phyloP scores from a whole-genome alignment of 257 asterid genomes.

The Oldenlandia corymbosa region DNA sequence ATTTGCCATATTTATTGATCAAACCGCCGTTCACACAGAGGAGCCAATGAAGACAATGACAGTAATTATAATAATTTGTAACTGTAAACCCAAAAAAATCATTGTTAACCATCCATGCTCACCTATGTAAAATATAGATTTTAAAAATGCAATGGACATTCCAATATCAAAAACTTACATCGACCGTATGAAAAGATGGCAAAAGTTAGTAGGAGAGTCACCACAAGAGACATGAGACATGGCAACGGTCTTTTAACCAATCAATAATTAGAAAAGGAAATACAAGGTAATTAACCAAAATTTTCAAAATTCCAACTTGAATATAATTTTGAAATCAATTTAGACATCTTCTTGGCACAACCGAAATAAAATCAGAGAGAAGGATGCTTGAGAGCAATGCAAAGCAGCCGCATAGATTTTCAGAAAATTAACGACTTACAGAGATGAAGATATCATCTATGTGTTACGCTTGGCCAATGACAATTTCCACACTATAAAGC shows the following conservation, averaged over 20 bases:
- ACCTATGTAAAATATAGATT: neutral
- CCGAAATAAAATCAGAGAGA: neutral
- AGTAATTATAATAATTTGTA: neutral
- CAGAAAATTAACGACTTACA: neutral
- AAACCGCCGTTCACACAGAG: neutral
- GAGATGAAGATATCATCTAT: neutral
- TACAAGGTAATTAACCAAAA: neutral
- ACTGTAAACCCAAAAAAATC: neutral
- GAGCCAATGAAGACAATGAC: neutral
- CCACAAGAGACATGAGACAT: neutral
- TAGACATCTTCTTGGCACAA: neutral
- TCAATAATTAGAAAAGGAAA: neutral
- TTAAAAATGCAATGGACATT: neutral
- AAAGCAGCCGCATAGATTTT: neutral
- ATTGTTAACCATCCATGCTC: neutral
- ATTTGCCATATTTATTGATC: neutral
- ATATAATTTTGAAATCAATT: neutral
- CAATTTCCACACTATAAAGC: neutral
- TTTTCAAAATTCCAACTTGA: neutral
- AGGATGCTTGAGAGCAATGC: neutral
- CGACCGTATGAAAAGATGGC: neutral
- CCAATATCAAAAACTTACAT: neutral
- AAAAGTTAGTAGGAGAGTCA: neutral
- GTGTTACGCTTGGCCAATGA: neutral
- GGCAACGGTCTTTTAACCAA: neutral